A percentile compares a stretch with the other conserved stretches of the same genome.
Conservation (phyloP, 257 asterid genomes). For the Solanum phureja region DNA sequence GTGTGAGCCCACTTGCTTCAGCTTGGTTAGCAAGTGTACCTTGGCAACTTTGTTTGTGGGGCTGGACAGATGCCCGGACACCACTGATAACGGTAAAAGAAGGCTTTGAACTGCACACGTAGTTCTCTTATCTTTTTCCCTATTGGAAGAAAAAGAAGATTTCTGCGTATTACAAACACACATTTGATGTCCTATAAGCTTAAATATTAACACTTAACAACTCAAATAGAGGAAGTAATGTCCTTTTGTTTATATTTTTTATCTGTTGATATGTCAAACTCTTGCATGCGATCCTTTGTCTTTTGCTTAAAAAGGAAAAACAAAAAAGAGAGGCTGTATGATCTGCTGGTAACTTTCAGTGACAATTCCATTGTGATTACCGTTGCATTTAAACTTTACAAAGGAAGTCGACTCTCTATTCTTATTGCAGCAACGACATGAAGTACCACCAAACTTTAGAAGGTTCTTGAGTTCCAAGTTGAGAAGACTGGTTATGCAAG, state of each 20-base stretch:
- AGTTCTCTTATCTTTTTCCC: background rate
- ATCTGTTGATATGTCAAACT: background rate
- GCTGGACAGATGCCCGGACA: background rate
- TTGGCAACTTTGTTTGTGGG: background rate
- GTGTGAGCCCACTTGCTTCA: background rate
- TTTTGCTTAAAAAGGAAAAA: background rate
- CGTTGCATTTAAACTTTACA: background rate
- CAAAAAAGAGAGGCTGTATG: background rate
- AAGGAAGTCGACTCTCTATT: background rate
- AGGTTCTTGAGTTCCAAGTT: constrained; percentile 33
- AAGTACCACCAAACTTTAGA: constrained; percentile 30
- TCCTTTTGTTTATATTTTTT: background rate
- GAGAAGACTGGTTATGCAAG: constrained; percentile 37
- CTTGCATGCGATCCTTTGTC: background rate
- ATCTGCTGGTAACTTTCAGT: background rate
- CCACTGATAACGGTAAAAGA: background rate
- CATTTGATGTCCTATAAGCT: background rate
- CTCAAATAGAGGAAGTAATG: background rate
- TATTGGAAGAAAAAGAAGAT: background rate
- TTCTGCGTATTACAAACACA: background rate
- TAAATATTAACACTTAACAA: background rate
- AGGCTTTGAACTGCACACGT: background rate
- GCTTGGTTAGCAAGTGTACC: background rate
- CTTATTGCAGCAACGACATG: constrained; percentile 25
- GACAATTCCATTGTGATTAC: background rate